Base-by-base conservation (phyloP, 176 grass and related monocot species). In the Hsuehochloa calcarea region DNA sequence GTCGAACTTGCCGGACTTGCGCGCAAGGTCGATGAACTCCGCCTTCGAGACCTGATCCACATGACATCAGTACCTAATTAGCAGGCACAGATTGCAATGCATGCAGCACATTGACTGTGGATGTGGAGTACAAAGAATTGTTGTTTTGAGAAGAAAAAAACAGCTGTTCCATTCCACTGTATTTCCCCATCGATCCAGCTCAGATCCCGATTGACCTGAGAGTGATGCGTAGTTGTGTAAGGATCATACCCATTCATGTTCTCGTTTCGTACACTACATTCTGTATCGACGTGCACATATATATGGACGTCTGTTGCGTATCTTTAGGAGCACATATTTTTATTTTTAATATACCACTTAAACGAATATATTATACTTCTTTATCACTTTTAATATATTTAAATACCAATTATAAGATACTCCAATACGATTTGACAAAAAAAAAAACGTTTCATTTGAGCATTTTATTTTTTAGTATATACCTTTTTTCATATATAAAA, bases 1-100 rank as follows among this genome's bases (percentile, higher is more conserved):
- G 51, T 98, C 89, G 79, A 98, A 98, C 87, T 93, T 98, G 51
- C 95, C 95, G 0, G 95, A 98, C 88, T 95, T 91, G 76, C 91
- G 82, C 22, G 95, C 92, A 45, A 94, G 87, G 0, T 94, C 91
- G 26, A 98, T 81, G 87, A 98, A 93, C 85, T 98, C 93, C 54
- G 92, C 89, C 64, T 88, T 95, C 3, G 95, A 95, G 1, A 91
- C 85, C 95, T 98, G 78, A 22, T 34, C 4, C 10, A 29, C 20
- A 66, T 35, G 19, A 23, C 19, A 70, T 60, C 61, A n/a, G 3
- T 26, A 15, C 22, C 41, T 19, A 34, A 17, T 51, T 51, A 51
- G 4, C 45, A 10, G 11, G 45, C 12, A 12, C 45, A 46, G n/a
- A 60, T 60, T 25, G 58, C 12, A 60, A 60, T 60, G 10, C 58